These are phyloP conservation scores for Globisporangium recalcitrans DNA, from an alignment of 352 stramenopile species.

Conservation along the genomic window DNA sequence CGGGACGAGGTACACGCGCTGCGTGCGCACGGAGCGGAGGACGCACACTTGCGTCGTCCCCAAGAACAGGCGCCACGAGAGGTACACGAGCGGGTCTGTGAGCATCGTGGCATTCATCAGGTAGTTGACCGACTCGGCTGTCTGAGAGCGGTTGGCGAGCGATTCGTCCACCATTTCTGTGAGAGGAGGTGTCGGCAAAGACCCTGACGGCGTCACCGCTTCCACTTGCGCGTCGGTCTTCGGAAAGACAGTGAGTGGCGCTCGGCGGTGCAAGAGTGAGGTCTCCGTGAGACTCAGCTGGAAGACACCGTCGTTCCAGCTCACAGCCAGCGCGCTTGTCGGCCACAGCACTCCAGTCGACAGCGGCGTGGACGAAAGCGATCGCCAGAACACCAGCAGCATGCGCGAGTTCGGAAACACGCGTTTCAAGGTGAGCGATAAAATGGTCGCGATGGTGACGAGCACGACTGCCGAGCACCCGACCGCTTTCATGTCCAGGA, in stretches of 20 bases:
- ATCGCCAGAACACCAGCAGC: conserved; percentile 12
- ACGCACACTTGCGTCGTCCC: neutral
- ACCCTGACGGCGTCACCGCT: no score
- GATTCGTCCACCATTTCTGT: no score
- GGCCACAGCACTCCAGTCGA: neutral
- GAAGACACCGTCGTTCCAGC: conserved; percentile 14
- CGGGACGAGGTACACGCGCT: neutral
- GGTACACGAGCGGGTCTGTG: conserved; percentile 18
- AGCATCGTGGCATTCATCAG: conserved; percentile 28
- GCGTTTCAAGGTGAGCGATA: neutral
- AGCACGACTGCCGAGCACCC: neutral
- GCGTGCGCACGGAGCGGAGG: neutral
- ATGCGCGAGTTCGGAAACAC: neutral
- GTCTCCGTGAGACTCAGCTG: neutral
- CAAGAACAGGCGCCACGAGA: neutral
- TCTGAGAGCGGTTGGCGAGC: conserved; percentile 9
- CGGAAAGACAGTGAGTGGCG: no score
- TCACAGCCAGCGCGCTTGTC: neutral
- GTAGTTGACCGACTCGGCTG: conserved; percentile 10
- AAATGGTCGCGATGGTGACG: neutral
- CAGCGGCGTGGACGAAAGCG: conserved; percentile 9
- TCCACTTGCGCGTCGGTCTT: no score
- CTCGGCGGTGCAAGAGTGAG: neutral
- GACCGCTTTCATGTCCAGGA: conserved; percentile 11
- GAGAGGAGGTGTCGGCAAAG: no score